phyloP scores from a whole-genome alignment of 2,329 filamentous ascomycete species.

The Byssochlamys sp. region DNA sequence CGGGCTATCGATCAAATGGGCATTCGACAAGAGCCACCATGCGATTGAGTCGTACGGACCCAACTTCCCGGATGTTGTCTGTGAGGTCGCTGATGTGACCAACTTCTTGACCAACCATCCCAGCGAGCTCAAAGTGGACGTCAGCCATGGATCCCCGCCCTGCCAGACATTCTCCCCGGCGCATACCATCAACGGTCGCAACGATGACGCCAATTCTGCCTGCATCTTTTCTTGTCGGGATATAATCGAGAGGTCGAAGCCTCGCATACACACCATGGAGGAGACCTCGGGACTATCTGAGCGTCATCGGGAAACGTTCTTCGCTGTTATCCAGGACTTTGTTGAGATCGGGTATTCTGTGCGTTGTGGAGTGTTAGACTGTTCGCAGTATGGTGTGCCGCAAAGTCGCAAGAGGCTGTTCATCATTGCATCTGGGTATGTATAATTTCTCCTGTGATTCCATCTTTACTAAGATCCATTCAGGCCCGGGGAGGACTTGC shows the following conservation, averaged over 20 bases:
- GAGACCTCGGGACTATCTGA: conserved; percentile 62
- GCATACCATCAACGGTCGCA: conserved; percentile 49
- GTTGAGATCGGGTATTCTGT: conserved; percentile 59
- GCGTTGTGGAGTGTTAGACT: conserved; percentile 54
- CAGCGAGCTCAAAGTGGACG: conserved; percentile 45
- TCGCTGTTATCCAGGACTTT: conserved; percentile 53
- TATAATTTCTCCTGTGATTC: conserved; percentile 7
- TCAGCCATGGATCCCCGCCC: conserved; percentile 66
- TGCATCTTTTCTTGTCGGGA: conserved; percentile 40
- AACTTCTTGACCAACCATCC: conserved; percentile 27
- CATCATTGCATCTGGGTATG: conserved; percentile 46
- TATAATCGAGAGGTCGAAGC: conserved; percentile 50
- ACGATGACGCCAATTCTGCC: conserved; percentile 60
- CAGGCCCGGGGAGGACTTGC: conserved; percentile 62
- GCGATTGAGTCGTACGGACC: conserved; percentile 50
- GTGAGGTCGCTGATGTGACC: conserved; percentile 38
- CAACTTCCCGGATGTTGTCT: conserved; percentile 45
- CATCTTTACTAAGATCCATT: conserved; percentile 42
- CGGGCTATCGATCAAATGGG: conserved; percentile 52
- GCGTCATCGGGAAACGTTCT: conserved; percentile 48
- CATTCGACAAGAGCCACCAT: conserved; percentile 52
- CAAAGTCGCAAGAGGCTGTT: conserved; percentile 42
- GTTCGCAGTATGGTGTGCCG: conserved; percentile 41
- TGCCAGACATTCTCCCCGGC: conserved; percentile 68
- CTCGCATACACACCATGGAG: conserved; percentile 66